These are phyloP conservation scores for Candolleomyces eurysporus DNA, from an alignment of 768 basidiomycete species.

Conservation along the genomic window DNA sequence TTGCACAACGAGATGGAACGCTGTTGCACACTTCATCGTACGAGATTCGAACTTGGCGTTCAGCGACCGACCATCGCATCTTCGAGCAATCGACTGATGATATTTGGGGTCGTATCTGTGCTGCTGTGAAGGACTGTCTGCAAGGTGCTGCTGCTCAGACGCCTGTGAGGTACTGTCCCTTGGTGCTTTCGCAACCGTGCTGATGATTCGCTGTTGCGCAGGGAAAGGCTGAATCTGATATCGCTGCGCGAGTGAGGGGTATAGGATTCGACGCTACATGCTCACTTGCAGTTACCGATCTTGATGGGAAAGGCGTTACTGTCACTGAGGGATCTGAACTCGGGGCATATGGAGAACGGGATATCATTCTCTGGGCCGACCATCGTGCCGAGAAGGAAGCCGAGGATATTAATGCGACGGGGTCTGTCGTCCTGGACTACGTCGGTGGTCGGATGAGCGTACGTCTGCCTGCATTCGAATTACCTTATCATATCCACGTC, in stretches of 20 bases:
- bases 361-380: slow-evolving; percentile 96
- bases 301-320: slow-evolving; percentile 67
- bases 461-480: slow-evolving; percentile 19
- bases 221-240: not conserved
- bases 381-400: slow-evolving; percentile 94
- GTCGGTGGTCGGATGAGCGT: slow-evolving; percentile 97
- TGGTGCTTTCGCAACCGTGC: not conserved
- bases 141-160: slow-evolving; percentile 53
- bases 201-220: not conserved
- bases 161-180: slow-evolving; percentile 17
- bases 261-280: slow-evolving; percentile 97
- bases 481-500: not conserved
- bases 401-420: slow-evolving; percentile 81
- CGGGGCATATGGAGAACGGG: slow-evolving; percentile 69
- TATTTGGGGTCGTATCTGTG: slow-evolving; percentile 76
- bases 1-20: slow-evolving; percentile 67
- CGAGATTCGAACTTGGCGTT: slow-evolving; percentile 83
- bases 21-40: slow-evolving; percentile 79
- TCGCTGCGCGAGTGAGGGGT: slow-evolving; percentile 59
- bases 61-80: slow-evolving; percentile 81
- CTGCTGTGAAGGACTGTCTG: slow-evolving; percentile 63
- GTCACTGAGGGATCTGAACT: slow-evolving; percentile 69
- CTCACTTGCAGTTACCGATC: slow-evolving; percentile 83
- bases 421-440: slow-evolving; percentile 85
- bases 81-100: slow-evolving; percentile 94